Base-by-base conservation (phyloP, 352 stramenopile genomes). In the Pythium pyrilobum region DNA sequence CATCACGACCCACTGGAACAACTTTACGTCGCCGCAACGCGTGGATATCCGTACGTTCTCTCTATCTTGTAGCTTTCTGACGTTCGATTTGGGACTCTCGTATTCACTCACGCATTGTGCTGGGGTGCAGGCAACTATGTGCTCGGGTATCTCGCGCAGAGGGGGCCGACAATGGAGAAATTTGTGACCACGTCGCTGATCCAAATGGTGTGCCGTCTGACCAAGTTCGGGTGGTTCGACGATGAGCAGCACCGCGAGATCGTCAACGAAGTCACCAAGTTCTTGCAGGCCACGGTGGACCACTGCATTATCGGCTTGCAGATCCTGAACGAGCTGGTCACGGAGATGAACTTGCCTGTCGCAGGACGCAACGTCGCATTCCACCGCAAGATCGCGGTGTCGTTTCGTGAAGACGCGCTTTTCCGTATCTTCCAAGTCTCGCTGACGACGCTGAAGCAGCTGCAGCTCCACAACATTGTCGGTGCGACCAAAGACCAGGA, bases 181-280 rank as follows among this genome's bases (percentile, higher is more conserved):
- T 99, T 98, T 67, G 96, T 99, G 46, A 94, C 87, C 6, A 94
- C 87, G 16, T 92, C 83, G 56, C 77, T 99, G 21, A 97, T 99
- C 55, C 96, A 99, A 67, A 88, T 99, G 62, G 86, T 98, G 11
- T 98, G 96, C 69, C 92, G 97, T 15, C 91, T 99, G 45, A 99
- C 96, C 56, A 99, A 99, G 78, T 91, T 98, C 45, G 96, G 96
- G n/a, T 99, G 97, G 97, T 99, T 99, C 62, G 96, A 99, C 59
- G 96, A 98, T 70, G 88, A 97, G 29, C 93, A 98, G 51, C 84
- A 93, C 72, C 83, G 96, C 29, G 95, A 98, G 63, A 87, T 99
- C 48, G 90, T 98, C n/a, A 86, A 97, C 43, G 96, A 99, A 64
- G 93, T 98, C 24, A 98, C 89, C 53, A 98, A 98, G 66, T 99